Evolutionary conservation across 108 stramenopile genomes (phyloP).

Genomic region (Cyclotella sp.): DNA sequence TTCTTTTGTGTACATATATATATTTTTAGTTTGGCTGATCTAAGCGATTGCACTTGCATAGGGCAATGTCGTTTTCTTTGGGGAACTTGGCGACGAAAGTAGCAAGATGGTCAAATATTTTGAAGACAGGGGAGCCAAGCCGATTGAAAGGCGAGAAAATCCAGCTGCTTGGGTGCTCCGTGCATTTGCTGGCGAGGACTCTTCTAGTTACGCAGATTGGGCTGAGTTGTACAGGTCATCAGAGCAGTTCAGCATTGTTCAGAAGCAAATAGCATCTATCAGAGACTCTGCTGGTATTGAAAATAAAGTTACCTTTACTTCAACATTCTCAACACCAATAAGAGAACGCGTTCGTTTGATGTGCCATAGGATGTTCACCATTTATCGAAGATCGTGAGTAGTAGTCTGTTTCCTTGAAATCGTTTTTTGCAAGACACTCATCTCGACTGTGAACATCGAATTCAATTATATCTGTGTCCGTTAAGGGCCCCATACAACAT

Average conservation of each 20-base stretch:
- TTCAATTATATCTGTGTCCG: neutral
- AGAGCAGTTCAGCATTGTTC: constrained; percentile 26
- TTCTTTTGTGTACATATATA: neutral
- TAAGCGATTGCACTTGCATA: neutral
- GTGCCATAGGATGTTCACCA: constrained; percentile 46
- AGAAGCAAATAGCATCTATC: constrained; percentile 25
- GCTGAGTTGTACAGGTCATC: constrained; percentile 52
- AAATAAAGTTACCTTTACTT: constrained; percentile 53
- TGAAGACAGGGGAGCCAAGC: constrained; percentile 59
- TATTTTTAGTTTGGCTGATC: neutral
- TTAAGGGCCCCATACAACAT: constrained; percentile 70
- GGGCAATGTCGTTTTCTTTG: constrained; percentile 65
- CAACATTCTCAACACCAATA: constrained; percentile 42
- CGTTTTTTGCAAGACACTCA: neutral
- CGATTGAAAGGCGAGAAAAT: constrained; percentile 72
- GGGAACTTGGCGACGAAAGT: constrained; percentile 66
- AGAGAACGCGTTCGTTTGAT: constrained; percentile 27
- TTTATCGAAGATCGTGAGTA: constrained; percentile 74
- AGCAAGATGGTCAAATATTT: constrained; percentile 64
- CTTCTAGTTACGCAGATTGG: constrained; percentile 46
- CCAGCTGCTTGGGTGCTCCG: constrained; percentile 80
- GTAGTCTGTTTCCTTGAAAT: neutral
- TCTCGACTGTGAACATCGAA: neutral
- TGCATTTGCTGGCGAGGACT: constrained; percentile 45
- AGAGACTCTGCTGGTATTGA: constrained; percentile 21